A percentile compares a stretch with the other conserved stretches of the same genome.
Conservation (phyloP, 345 rosid species). For the Populus davidiana region DNA sequence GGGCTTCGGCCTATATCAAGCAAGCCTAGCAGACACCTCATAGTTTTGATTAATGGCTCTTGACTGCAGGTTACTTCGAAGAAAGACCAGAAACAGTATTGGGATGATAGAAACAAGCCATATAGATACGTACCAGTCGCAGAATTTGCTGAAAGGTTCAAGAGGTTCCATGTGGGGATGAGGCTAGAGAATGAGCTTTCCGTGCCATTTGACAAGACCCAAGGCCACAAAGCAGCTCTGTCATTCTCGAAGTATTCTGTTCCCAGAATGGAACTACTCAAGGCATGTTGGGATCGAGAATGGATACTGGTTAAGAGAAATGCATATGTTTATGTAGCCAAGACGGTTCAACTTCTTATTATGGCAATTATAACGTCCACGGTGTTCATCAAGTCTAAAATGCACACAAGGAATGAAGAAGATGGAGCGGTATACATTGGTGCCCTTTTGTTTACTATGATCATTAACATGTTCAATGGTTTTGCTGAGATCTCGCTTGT, state of each 20-base stretch:
- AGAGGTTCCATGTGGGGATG: conserved; percentile 66
- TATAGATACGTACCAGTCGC: conserved; percentile 62
- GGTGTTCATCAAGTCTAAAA: conserved; percentile 51
- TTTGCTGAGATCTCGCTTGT: conserved; percentile 71
- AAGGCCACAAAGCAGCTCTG: conserved; percentile 65
- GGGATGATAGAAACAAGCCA: conserved; percentile 57
- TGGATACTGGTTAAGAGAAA: conserved; percentile 67
- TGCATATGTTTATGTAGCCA: conserved; percentile 61
- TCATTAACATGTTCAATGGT: conserved; percentile 85
- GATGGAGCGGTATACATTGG: conserved; percentile 57
- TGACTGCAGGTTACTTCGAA: conserved; percentile 66
- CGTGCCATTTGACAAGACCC: conserved; percentile 50
- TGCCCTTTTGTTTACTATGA: conserved; percentile 53
- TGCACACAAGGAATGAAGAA: conserved; percentile 51
- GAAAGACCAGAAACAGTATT: conserved; percentile 91
- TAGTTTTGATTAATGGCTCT: background rate
- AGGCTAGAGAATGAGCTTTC: conserved; percentile 52
- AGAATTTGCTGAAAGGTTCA: conserved; percentile 56
- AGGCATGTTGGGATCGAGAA: conserved; percentile 76
- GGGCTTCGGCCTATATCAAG: background rate
- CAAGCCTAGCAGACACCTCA: background rate
- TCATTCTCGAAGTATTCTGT: conserved; percentile 55
- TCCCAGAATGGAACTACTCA: conserved; percentile 58
- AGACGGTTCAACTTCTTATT: conserved; percentile 63
- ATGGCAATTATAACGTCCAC: conserved; percentile 56